These are phyloP conservation scores for Malassezia yamatoensis DNA, from an alignment of 1,284 basidiomycete species.

Conservation along the genomic window DNA sequence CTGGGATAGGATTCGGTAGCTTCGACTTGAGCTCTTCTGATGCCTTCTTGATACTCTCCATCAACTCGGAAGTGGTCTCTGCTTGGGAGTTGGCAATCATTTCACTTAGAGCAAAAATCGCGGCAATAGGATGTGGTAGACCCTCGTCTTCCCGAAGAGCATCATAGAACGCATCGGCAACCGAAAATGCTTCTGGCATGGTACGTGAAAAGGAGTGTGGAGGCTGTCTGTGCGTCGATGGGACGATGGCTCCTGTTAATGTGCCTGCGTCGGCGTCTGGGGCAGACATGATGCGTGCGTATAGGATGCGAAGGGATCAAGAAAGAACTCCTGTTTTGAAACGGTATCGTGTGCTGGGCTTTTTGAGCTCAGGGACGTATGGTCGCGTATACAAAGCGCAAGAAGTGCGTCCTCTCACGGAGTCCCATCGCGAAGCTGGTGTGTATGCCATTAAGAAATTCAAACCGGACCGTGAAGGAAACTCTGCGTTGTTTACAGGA, in stretches of 20 bases:
- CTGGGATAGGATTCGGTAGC: conserved; percentile 67
- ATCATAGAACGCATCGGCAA: conserved; percentile 29
- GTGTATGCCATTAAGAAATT: conserved; percentile 95
- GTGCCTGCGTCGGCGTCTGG: conserved; percentile 14
- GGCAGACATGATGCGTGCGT: conserved; percentile 33
- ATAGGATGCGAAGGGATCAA: conserved; percentile 31
- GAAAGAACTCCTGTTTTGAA: conserved; percentile 30
- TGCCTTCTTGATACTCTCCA: conserved; percentile 67
- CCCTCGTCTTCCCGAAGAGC: conserved; percentile 48
- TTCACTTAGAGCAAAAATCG: conserved; percentile 69
- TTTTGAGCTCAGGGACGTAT: conserved; percentile 95
- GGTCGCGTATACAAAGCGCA: conserved; percentile 90
- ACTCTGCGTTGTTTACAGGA: conserved; percentile 67
- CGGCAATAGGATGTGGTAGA: conserved; percentile 76
- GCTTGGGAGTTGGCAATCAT: conserved; percentile 67
- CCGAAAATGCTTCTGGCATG: conserved; percentile 23
- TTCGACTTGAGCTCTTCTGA: conserved; percentile 59
- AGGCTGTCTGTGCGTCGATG: conserved; percentile 3
- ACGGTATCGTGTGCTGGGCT: conserved; percentile 77
- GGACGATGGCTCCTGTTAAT: not conserved
- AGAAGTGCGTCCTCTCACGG: conserved; percentile 48
- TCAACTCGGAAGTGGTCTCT: conserved; percentile 80
- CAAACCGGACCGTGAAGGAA: conserved; percentile 75
- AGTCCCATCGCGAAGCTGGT: conserved; percentile 13
- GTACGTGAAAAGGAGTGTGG: not conserved